Base-by-base conservation (phyloP, 2,329 filamentous ascomycete species). In the Ascochyta viciae-villosae region DNA sequence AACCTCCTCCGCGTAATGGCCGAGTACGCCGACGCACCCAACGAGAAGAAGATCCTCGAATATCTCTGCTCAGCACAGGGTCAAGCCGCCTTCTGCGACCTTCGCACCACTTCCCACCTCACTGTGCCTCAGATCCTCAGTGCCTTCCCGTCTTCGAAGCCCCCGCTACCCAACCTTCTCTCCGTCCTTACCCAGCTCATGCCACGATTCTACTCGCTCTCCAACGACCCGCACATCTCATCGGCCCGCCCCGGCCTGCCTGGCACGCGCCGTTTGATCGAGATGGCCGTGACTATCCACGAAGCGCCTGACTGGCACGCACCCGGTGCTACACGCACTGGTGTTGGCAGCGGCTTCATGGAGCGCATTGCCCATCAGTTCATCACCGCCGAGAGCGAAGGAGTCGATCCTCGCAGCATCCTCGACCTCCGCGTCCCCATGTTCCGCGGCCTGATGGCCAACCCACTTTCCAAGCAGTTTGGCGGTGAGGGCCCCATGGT, bases 371-470 rank as follows among this genome's bases (percentile, higher is more conserved):
- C 95, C 0, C 83, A 83, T 35, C 83, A 84, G 62, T 90, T 90
- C 72, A 83, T 94, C 65, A 83, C 85, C 13, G 87, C 89, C 0
- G 86, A 91, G 72, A 78, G 82, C 31, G 78, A 82, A 78, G 44
- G 82, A 78, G 72, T 80, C 31, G 78, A 82, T 54, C 77, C 74
- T 10, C 66, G 71, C 47, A 64, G 73, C 29, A 68, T 79, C 23
- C 78, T 86, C 3, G 85, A 92, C 63, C 72, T 98, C 15, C 87
- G 91, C 65, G 82, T 98, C 5, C 95, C 95, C 67, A 97, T 99
- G 91, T 99, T 99, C 85, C 92, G 96, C 71, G 95, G 95, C 0
- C 82, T 99, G 39, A 99, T 99, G 95, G 89, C 92, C 59, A 99
- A 99, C 75, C 95, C 95, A 0, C 84, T 99, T 1, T 95, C 93